A percentile compares a stretch with the other conserved stretches of the same genome.
These are phyloP conservation scores for Trypanosoma congolense DNA, from an alignment of 208 protist species.

Conservation along the genomic window DNA sequence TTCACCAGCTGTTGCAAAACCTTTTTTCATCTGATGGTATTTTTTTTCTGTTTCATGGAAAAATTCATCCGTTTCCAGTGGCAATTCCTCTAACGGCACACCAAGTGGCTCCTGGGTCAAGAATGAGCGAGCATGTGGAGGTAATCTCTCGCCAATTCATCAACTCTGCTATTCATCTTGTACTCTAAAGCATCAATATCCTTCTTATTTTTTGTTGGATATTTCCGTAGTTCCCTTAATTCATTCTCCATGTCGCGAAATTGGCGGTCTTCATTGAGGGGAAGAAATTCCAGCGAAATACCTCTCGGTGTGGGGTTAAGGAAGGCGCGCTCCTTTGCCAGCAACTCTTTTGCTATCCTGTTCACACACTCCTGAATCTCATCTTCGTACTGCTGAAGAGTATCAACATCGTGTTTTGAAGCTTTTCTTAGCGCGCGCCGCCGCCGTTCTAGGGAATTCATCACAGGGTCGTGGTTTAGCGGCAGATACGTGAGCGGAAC, in stretches of 20 bases:
- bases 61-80: conserved; percentile 45
- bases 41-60: conserved; percentile 2
- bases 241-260: conserved; percentile 67
- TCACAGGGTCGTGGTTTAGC: conserved; percentile 57
- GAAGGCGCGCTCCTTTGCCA: conserved; percentile 68
- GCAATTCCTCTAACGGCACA: conserved; percentile 54
- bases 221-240: conserved; percentile 32
- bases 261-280: conserved; percentile 53
- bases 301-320: conserved; percentile 72
- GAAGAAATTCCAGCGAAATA: conserved; percentile 69
- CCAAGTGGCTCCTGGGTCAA: conserved; percentile 66
- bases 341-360: conserved; percentile 58
- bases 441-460: conserved; percentile 64
- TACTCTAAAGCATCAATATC: conserved; percentile 44
- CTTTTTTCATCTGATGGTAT: neutral
- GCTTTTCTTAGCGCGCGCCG: conserved; percentile 45
- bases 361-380: conserved; percentile 58
- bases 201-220: conserved; percentile 1
- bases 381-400: conserved; percentile 53
- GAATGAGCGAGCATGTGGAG: conserved; percentile 43
- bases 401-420: conserved; percentile 42
- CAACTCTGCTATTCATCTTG: conserved; percentile 57
- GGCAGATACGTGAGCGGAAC: conserved; percentile 75
- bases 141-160: conserved; percentile 45
- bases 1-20: neutral